Conservation (phyloP, 2,329 filamentous ascomycete species). For the Rhytidhysteron rufulum region DNA sequence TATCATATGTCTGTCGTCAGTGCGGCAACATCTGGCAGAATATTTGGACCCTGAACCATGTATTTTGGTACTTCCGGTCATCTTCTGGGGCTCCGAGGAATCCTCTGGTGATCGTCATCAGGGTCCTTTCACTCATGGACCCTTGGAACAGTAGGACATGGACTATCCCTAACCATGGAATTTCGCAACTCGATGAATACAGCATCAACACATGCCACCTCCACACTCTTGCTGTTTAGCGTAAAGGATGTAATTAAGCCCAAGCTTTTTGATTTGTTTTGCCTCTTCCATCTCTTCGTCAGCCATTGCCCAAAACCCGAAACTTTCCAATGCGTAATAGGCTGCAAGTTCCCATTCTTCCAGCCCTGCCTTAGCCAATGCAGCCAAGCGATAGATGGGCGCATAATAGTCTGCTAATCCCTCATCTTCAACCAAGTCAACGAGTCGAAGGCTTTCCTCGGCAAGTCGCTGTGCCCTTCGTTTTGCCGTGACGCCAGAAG, state of each 20-base stretch:
- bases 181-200: no score
- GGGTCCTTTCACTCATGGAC: no score
- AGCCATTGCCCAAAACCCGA: constrained; percentile 24
- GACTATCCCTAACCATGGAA: no score
- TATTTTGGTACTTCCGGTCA: no score
- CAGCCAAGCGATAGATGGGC: constrained; percentile 27
- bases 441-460: constrained; percentile 22
- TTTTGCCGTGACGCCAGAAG: constrained; percentile 16
- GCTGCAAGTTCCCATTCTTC: constrained; percentile 28
- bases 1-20: no score
- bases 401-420: constrained; percentile 32
- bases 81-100: no score
- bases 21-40: no score
- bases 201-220: no score
- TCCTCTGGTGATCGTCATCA: no score
- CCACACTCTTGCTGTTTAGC: background rate
- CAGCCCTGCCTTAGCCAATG: constrained; percentile 24
- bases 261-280: constrained; percentile 18
- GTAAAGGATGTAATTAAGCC: background rate
- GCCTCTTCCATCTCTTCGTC: constrained; percentile 23
- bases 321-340: constrained; percentile 28
- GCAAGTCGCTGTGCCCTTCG: constrained; percentile 24
- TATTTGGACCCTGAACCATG: no score
- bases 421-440: constrained; percentile 29
- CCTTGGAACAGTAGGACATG: no score